Evolutionary conservation across 352 stramenopile species (phyloP).

Genomic region (Phytopythium delawarense): DNA sequence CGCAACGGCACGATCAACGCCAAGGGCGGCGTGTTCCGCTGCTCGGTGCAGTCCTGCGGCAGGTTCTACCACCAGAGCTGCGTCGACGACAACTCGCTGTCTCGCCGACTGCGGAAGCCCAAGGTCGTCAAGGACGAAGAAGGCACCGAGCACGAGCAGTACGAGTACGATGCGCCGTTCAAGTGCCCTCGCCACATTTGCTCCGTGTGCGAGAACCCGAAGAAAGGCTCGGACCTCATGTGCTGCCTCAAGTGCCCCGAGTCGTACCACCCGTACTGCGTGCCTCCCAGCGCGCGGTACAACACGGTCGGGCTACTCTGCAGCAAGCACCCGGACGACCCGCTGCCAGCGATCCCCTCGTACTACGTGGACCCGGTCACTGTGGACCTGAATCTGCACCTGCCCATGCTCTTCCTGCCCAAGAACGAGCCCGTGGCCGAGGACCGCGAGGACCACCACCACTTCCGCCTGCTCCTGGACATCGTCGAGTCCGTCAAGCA

Average conservation of each 20-base stretch:
- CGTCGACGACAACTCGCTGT: slow-evolving; percentile 57
- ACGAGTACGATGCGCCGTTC: slow-evolving; percentile 74
- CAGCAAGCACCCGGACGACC: slow-evolving; percentile 77
- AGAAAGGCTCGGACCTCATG: slow-evolving; percentile 79
- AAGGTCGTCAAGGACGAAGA: slow-evolving; percentile 24
- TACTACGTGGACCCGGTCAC: slow-evolving; percentile 76
- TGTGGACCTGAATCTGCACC: slow-evolving; percentile 69
- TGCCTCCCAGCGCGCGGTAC: slow-evolving; percentile 88
- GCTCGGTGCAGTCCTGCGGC: slow-evolving; percentile 54
- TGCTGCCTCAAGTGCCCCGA: slow-evolving; percentile 90
- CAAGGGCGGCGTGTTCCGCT: slow-evolving; percentile 80
- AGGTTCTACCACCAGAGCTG: slow-evolving; percentile 87
- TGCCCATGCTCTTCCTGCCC: slow-evolving; percentile 79
- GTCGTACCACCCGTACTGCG: slow-evolving; percentile 91
- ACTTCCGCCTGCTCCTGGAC: slow-evolving; percentile 70
- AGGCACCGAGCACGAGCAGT: slow-evolving; percentile 34
- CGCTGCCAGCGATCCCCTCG: slow-evolving; percentile 73
- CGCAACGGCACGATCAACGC: slow-evolving; percentile 87
- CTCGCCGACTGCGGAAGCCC: slow-evolving; percentile 36
- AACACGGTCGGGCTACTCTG: slow-evolving; percentile 92
- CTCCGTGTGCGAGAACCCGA: slow-evolving; percentile 73
- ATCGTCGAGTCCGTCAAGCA: slow-evolving; percentile 75
- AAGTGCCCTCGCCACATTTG: slow-evolving; percentile 89
- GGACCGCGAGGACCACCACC: slow-evolving; percentile 53
- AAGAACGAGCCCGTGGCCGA: slow-evolving; percentile 49